phyloP scores from a whole-genome alignment of 352 stramenopile genomes.

The Aphanomyces astaci region DNA sequence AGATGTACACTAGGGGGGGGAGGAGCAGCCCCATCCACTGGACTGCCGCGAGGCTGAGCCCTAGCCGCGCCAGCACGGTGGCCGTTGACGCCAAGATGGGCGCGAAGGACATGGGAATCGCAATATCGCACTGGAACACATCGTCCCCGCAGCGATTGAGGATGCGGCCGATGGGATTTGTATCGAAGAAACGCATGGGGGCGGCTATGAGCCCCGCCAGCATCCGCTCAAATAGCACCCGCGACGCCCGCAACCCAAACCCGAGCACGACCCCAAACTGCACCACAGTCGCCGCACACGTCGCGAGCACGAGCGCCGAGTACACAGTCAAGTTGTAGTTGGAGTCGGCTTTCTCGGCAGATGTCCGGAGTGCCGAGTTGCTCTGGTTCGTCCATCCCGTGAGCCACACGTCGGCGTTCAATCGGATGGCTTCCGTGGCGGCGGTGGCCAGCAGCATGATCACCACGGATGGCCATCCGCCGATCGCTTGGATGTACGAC shows the following conservation, averaged over 20 bases:
- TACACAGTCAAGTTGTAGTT: constrained; percentile 53
- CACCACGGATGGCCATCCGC: constrained; percentile 20
- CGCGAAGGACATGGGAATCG: constrained; percentile 50
- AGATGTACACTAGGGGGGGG: constrained; percentile 48
- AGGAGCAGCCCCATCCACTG: constrained; percentile 50
- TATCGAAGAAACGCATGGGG: constrained; percentile 91
- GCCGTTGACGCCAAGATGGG: constrained; percentile 60
- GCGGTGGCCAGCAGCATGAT: not conserved
- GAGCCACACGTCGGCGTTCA: not conserved
- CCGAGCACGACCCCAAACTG: constrained; percentile 50
- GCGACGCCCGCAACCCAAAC: constrained; percentile 44
- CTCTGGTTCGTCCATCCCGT: not conserved
- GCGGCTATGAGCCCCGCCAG: constrained; percentile 78
- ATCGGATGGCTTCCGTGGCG: not conserved
- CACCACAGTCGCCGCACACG: constrained; percentile 46
- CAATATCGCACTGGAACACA: constrained; percentile 89
- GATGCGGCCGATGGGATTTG: constrained; percentile 83
- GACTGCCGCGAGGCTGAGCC: constrained; percentile 72
- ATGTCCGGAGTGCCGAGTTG: not conserved
- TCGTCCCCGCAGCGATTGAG: constrained; percentile 88
- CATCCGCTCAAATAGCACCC: constrained; percentile 79
- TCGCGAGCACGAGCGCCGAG: constrained; percentile 37
- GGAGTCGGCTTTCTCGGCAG: constrained; percentile 9
- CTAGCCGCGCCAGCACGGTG: constrained; percentile 63
- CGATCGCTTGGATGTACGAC: constrained; percentile 35